phyloP scores from a whole-genome alignment of 2,329 filamentous ascomycete species.

The Colletotrichum scovillei region DNA sequence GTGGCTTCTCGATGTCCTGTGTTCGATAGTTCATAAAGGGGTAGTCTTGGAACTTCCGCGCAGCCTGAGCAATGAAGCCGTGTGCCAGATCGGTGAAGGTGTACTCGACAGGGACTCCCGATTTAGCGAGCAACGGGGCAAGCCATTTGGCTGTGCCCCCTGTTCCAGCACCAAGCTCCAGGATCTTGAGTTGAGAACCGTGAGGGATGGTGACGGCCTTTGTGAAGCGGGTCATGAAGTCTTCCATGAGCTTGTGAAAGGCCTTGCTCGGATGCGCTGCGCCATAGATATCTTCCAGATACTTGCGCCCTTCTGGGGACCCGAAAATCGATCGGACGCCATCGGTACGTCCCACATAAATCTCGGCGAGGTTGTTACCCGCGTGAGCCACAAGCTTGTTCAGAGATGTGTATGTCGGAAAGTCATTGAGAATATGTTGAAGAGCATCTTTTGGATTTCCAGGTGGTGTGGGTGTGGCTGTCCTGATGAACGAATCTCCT shows the following conservation, averaged over 20 bases:
- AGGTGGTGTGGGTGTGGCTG: background rate
- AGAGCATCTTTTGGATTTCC: background rate
- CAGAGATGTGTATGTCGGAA: background rate
- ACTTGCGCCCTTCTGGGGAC: conserved; percentile 13
- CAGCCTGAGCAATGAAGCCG: conserved; percentile 43
- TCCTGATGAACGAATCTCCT: background rate
- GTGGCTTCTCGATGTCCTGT: conserved; percentile 16
- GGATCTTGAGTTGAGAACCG: background rate
- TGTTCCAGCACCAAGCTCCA: conserved; percentile 19
- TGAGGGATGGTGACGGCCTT: background rate
- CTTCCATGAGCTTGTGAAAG: conserved; percentile 23
- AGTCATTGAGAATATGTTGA: background rate
- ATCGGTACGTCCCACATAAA: conserved; percentile 12
- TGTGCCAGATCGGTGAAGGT: conserved; percentile 53
- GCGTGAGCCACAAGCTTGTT: conserved; percentile 15
- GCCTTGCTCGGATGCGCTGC: conserved; percentile 23
- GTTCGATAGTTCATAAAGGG: conserved; percentile 18
- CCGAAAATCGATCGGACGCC: conserved; percentile 21
- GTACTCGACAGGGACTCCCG: conserved; percentile 47
- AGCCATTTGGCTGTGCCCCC: conserved; percentile 21
- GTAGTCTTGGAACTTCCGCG: conserved; percentile 37
- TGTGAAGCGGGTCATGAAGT: conserved; percentile 5
- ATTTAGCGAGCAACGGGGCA: conserved; percentile 40
- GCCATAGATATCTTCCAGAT: conserved; percentile 24
- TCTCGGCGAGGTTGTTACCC: conserved; percentile 8